Percentiles rank a stretch among this genome's conserved stretches.
These are phyloP conservation scores for Irpex rosettiformis DNA, from an alignment of 1,284 basidiomycete genomes.

Conservation along the genomic window DNA sequence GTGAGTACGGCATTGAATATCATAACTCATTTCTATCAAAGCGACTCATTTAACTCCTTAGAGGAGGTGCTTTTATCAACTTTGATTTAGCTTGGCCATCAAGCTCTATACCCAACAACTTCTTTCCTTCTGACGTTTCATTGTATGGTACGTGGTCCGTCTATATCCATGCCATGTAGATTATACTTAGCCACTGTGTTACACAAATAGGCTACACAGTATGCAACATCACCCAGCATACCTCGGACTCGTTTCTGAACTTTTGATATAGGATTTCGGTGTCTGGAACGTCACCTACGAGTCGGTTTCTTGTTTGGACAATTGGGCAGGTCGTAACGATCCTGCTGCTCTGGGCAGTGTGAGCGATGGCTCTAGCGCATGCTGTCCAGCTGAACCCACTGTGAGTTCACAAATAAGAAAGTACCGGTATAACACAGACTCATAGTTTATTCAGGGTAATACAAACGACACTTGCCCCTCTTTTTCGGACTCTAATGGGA, in stretches of 20 bases:
- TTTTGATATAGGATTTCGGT: conserved; percentile 60
- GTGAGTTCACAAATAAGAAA: conserved; percentile 33
- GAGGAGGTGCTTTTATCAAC: conserved; percentile 64
- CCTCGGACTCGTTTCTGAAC: conserved; percentile 1
- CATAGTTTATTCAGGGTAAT: conserved; percentile 34
- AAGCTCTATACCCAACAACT: conserved; percentile 59
- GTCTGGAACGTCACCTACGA: conserved; percentile 78
- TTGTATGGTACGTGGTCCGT: conserved; percentile 45
- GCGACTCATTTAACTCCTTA: conserved; percentile 22
- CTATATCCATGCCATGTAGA: neutral
- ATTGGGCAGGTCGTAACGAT: conserved; percentile 61
- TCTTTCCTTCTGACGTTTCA: conserved; percentile 66
- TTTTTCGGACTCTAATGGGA: conserved; percentile 63
- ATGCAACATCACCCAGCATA: conserved; percentile 14
- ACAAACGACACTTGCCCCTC: conserved; percentile 62
- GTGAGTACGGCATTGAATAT: conserved; percentile 40
- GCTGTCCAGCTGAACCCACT: conserved; percentile 66
- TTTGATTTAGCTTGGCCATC: conserved; percentile 79
- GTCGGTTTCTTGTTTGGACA: conserved; percentile 49
- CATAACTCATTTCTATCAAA: neutral
- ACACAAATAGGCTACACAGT: conserved; percentile 38
- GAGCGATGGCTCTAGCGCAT: conserved; percentile 51
- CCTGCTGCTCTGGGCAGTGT: conserved; percentile 65
- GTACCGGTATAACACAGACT: neutral
- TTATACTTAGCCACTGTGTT: neutral